Base-by-base conservation (phyloP, 352 stramenopile species). In the Phytophthora uliginosa region DNA sequence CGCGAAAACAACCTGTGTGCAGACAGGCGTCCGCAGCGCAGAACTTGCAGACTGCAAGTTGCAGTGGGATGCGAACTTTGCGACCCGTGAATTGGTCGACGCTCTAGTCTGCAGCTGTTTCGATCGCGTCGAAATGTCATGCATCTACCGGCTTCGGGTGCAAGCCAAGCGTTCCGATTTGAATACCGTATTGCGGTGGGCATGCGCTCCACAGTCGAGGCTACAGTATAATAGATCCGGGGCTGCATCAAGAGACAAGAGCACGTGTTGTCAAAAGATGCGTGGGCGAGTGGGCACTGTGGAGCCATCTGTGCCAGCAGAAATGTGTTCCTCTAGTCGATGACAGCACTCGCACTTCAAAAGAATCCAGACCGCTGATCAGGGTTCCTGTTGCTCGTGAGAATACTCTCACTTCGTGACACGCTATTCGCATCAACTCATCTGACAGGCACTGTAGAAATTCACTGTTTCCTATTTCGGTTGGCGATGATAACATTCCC, bases 271-370 rank as follows among this genome's bases (percentile, higher is more conserved):
- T 3, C 26, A 28, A 28, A 28, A 28, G 2, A 28, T 28, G 26
- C 26, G 62, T 69, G 38, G 28, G 42, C 38, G 50, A 55, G 51
- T 50, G 13, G 22, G 40, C 40, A 28, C 40, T 34, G 33, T 66
- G 36, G 47, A 60, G 55, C 68, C 68, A 74, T 74, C 68, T 71
- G 68, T 36, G 57, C 68, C 55, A 47, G 54, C 47, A 66, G 61
- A 74, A 74, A 63, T 24, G 13, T 26, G 38, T 66, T 75, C 28
- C 62, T 63, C 62, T 71, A 70, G 67, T 71, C 68, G 53, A 58
- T 59, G 38, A 51, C 26, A 45, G 47, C 13, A 15, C 15, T 18
- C 12, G 38, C 28, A 53, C 10, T 57, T 57, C 51, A 38, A 50
- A 50, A 50, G n/a, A 17, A 50, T 50, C 42, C 6, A 24, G 42